phyloP scores from a whole-genome alignment of 2,329 filamentous ascomycete genomes.

The Alternaria metachromatica region DNA sequence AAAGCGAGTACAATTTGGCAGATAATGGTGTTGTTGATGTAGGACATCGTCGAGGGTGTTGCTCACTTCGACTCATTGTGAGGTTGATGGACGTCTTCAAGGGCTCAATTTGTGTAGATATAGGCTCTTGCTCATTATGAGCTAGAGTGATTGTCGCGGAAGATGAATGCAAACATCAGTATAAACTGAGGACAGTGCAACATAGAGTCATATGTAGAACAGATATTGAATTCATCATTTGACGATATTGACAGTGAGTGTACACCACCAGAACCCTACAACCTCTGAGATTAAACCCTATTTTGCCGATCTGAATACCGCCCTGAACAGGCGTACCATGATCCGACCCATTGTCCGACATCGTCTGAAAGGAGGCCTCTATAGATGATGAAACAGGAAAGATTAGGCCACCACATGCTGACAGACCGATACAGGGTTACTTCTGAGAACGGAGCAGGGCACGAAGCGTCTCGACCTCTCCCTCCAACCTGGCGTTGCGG shows the following conservation, averaged over 20 bases:
- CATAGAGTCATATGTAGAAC: constrained; percentile 6
- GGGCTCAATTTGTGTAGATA: not conserved
- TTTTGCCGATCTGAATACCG: constrained; percentile 42
- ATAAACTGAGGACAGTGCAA: not conserved
- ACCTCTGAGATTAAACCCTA: constrained; percentile 31
- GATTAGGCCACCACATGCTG: constrained; percentile 16
- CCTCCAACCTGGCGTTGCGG: constrained; percentile 68
- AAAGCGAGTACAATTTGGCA: not conserved
- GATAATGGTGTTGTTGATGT: not conserved
- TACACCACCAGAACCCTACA: not conserved
- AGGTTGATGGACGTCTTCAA: not conserved
- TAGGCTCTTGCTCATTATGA: constrained; percentile 1
- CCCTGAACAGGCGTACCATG: constrained; percentile 26
- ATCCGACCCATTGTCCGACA: constrained; percentile 36
- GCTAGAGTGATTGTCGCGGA: not conserved
- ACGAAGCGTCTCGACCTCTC: constrained; percentile 67
- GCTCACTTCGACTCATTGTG: constrained; percentile 11
- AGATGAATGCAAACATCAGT: not conserved
- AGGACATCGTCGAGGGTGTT: not conserved
- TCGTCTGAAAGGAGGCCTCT: constrained; percentile 35
- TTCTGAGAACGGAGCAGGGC: constrained; percentile 55
- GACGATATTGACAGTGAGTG: constrained; percentile 18
- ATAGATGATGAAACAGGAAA: constrained; percentile 4
- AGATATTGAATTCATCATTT: constrained; percentile 6
- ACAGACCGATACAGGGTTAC: constrained; percentile 20